Evolutionary conservation across 1,139 yeast genomes (phyloP), one percentile per base, ranked within the genome.

Genomic region (Protomyces inouyei): DNA sequence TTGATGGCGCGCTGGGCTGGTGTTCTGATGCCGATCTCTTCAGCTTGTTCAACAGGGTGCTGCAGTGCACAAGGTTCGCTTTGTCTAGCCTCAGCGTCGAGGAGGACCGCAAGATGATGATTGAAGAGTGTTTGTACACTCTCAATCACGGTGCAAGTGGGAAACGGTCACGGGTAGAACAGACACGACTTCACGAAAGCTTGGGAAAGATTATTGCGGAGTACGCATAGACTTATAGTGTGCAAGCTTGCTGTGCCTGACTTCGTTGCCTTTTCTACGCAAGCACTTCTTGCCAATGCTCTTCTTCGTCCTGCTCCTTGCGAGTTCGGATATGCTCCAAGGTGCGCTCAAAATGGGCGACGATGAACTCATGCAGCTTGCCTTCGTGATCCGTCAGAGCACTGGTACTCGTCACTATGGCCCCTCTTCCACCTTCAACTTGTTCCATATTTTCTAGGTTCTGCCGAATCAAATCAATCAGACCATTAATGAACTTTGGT

Each of bases 381-480:
- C 61, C 60, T 35, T 65, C 68, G 18, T 57, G 59, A 16, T 65
- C 67, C 12, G 65, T 52, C 46, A 65, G 45, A 16, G 67, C 66
- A 28, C 61, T 66, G n/a, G 67, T 65, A 28, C 61, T 66, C 36
- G 56, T 23, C 32, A 52, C 66, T 10, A 40, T 25, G 3, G 64
- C 21, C 32, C 84, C 82, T 14, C 77, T 71, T 23, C 75, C 79
- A 69, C 76, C 71, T 69, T 75, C 69, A 35, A 70, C 72, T 77
- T 64, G 73, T 71, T 52, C 77, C 78, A 68, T 86, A 57, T 85
- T 83, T 52, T 83, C 85, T 66, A 92, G 77, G 72, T 89, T 92
- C 36, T 90, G 86, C 70, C 83, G 84, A 66, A 92, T 88, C 70
- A 93, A 79, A 70, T 90, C 96, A 67, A 93, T 87, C 68, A 93